Conservation (phyloP, 345 rosid species). For the Lenwebbia sp. region DNA sequence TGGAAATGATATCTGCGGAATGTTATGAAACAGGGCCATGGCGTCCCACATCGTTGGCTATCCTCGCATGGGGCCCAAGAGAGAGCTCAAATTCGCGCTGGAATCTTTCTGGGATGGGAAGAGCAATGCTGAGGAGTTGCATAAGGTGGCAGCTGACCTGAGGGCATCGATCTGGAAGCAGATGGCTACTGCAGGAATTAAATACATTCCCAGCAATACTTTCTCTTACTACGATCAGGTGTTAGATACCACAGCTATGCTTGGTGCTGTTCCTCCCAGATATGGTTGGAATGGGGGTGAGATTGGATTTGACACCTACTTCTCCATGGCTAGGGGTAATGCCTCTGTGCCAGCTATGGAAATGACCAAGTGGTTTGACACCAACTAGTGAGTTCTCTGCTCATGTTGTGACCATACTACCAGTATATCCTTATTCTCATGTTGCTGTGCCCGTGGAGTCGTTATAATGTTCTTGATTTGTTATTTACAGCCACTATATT, state of each 20-base stretch:
- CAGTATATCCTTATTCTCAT: not conserved
- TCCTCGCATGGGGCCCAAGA: conserved; percentile 97
- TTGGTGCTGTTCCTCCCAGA: conserved; percentile 87
- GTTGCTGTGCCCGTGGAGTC: not conserved
- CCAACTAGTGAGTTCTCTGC: conserved; percentile 65
- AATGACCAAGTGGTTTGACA: conserved; percentile 99
- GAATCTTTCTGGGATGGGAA: conserved; percentile 97
- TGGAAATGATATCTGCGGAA: not conserved
- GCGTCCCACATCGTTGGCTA: conserved; percentile 96
- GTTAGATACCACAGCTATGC: conserved; percentile 88
- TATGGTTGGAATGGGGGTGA: conserved; percentile 81
- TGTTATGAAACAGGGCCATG: conserved; percentile 34
- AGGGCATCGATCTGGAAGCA: conserved; percentile 86
- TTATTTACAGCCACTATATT: conserved; percentile 67
- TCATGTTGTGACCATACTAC: not conserved
- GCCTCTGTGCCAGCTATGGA: conserved; percentile 98
- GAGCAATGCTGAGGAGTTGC: conserved; percentile 76
- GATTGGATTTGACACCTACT: conserved; percentile 72
- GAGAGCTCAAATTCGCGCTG: conserved; percentile 92
- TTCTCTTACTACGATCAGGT: conserved; percentile 88
- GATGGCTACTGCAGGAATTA: conserved; percentile 84
- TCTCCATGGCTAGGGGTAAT: conserved; percentile 98
- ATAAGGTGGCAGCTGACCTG: conserved; percentile 78
- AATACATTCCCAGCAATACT: conserved; percentile 90
- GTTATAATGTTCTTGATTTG: not conserved